Conservation (phyloP, 306 rosid genomes). For the Lupinus albus region DNA sequence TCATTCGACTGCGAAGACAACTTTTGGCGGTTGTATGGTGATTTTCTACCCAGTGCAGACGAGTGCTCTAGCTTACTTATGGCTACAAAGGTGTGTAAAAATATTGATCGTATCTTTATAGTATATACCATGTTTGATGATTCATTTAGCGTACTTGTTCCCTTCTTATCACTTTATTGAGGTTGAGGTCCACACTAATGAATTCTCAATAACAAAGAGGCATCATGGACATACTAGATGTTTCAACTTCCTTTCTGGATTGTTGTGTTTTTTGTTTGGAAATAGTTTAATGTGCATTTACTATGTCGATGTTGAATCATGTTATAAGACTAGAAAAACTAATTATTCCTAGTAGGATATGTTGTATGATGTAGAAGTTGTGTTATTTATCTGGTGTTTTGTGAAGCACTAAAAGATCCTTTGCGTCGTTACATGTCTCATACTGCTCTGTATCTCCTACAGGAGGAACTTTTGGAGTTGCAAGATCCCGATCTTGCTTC, state of each 20-base stretch:
- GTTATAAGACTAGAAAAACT: slow-evolving; percentile 4
- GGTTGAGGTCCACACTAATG: not conserved
- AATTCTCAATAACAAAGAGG: slow-evolving; percentile 3
- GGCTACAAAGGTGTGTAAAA: slow-evolving; percentile 74
- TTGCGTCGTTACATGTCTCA: slow-evolving; percentile 8
- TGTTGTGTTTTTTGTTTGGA: slow-evolving; percentile 25
- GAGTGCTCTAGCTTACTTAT: slow-evolving; percentile 90
- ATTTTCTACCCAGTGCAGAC: slow-evolving; percentile 83
- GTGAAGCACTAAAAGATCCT: not conserved
- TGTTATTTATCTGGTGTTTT: slow-evolving; percentile 26
- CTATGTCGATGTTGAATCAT: slow-evolving; percentile 20
- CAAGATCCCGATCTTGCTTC: slow-evolving; percentile 84
- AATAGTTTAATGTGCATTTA: not conserved
- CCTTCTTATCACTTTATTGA: slow-evolving; percentile 20
- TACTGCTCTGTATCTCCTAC: slow-evolving; percentile 38
- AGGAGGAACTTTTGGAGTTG: slow-evolving; percentile 90
- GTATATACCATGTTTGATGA: not conserved
- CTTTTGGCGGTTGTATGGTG: slow-evolving; percentile 94
- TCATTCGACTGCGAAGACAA: slow-evolving; percentile 78
- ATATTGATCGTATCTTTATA: not conserved
- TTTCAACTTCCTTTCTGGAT: slow-evolving; percentile 32
- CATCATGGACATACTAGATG: slow-evolving; percentile 7
- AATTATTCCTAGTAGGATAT: not conserved
- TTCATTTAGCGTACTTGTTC: slow-evolving; percentile 3
- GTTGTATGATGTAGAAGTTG: not conserved